A percentile compares a stretch with the other conserved stretches of the same genome.
phyloP scores from a whole-genome alignment of 306 rosid species.

The Rosa persica region DNA sequence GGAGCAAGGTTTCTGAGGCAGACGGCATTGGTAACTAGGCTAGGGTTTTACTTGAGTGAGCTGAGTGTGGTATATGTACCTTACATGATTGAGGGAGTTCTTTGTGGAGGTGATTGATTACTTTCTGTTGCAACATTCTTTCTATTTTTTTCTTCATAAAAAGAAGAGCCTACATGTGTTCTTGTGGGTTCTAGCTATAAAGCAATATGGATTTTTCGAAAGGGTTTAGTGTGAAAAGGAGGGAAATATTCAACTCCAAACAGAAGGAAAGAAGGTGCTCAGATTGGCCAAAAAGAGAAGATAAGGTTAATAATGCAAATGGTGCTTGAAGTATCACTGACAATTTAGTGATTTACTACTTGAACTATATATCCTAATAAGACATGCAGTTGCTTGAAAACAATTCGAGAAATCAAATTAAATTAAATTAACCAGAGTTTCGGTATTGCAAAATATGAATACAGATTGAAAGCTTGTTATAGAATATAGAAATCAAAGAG shows the following conservation, averaged over 20 bases:
- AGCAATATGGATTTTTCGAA: constrained; percentile 16
- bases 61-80: background rate
- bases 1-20: constrained; percentile 19
- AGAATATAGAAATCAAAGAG: too few relatives aligned
- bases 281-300: background rate
- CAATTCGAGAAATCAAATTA: background rate
- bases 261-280: background rate
- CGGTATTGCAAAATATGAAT: background rate
- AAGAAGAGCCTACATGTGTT: constrained; percentile 25
- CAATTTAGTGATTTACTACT: background rate
- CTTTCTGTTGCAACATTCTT: constrained; percentile 23
- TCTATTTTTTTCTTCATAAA: constrained; percentile 31
- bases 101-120: constrained; percentile 36
- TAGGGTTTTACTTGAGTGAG: background rate
- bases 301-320: background rate
- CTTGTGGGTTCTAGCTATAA: constrained; percentile 28
- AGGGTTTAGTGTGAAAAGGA: background rate
- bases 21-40: constrained; percentile 21
- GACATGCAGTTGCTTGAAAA: background rate
- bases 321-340: background rate
- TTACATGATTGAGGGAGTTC: background rate
- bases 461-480: too few relatives aligned
- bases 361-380: background rate
- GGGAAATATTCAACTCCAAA: constrained; percentile 8
- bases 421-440: background rate